phyloP scores from a whole-genome alignment of 139 green algal genomes.

The Chlorella sp. region DNA sequence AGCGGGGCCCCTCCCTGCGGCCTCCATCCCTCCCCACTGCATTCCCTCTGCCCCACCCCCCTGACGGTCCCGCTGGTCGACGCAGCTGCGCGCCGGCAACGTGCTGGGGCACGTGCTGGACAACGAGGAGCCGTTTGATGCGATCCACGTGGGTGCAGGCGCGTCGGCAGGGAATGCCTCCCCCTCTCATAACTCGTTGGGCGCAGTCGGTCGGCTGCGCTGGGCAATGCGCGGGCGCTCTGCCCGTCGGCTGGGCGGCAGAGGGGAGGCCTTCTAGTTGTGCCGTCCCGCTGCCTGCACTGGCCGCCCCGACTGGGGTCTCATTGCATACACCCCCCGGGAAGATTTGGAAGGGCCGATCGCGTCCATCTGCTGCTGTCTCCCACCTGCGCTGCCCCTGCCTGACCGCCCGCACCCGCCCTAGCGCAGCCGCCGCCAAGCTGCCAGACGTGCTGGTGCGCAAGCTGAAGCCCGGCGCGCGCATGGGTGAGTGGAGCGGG shows the following conservation, averaged over 20 bases:
- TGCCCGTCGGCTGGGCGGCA: too few species aligned
- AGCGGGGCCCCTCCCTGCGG: background rate
- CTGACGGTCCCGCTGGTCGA: too few species aligned
- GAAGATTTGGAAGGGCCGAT: too few species aligned
- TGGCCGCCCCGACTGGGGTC: too few species aligned
- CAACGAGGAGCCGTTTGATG: conserved; percentile 71
- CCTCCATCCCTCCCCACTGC: background rate
- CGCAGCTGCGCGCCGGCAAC: conserved; percentile 24
- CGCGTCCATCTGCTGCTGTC: background rate
- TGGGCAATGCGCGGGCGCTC: too few species aligned
- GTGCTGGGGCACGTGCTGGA: conserved; percentile 40
- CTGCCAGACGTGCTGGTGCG: conserved; percentile 70
- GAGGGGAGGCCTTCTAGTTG: too few species aligned
- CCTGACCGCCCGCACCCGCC: background rate
- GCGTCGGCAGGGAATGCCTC: background rate
- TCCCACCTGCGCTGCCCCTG: background rate
- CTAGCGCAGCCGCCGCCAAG: conserved; percentile 68
- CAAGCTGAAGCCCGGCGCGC: conserved; percentile 55
- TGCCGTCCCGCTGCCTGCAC: too few species aligned
- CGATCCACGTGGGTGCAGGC: conserved; percentile 89
- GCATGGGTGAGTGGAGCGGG: too few species aligned
- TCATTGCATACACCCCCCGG: too few species aligned
- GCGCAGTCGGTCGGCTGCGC: too few species aligned
- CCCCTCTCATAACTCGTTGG: too few species aligned
- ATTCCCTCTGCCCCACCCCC: background rate